Evolutionary conservation across 208 protist species (phyloP).

Genomic region (Strigomonas galati): DNA sequence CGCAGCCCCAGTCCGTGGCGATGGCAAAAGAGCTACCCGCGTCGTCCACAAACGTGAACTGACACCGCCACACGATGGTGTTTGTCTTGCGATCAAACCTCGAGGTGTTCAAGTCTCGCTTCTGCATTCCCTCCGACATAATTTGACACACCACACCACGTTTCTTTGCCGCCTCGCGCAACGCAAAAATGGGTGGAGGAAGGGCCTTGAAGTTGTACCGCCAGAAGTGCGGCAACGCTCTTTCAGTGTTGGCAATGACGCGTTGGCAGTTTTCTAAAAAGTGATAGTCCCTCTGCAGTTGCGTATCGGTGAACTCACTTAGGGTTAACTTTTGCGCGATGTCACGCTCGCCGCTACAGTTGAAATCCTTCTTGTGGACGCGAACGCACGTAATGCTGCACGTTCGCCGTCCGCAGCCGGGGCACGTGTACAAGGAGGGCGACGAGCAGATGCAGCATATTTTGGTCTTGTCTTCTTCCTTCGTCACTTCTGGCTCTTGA

Average conservation of each 20-base stretch:
- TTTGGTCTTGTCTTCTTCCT: conserved; percentile 2
- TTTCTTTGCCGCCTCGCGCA: conserved; percentile 71
- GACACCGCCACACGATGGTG: conserved; percentile 79
- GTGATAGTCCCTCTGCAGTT: conserved; percentile 76
- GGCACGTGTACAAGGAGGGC: conserved; percentile 67
- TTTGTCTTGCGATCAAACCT: conserved; percentile 63
- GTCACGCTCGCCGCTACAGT: conserved; percentile 58
- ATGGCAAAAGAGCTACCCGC: conserved; percentile 32
- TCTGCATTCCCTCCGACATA: conserved; percentile 81
- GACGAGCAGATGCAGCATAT: conserved; percentile 67
- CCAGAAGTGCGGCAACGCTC: conserved; percentile 46
- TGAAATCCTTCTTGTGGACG: conserved; percentile 61
- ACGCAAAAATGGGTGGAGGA: conserved; percentile 60
- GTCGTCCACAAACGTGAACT: conserved; percentile 59
- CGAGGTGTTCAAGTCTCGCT: conserved; percentile 78
- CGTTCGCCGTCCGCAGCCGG: conserved; percentile 59
- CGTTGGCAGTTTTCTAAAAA: conserved; percentile 79
- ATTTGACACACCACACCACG: conserved; percentile 88
- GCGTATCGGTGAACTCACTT: conserved; percentile 60
- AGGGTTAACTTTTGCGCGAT: conserved; percentile 57
- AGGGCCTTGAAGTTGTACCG: conserved; percentile 66
- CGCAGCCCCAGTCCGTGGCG: conserved; percentile 72
- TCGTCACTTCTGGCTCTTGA: too few species aligned
- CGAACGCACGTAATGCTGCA: conserved; percentile 81
- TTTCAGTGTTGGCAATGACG: conserved; percentile 62